A percentile compares a stretch with the other conserved stretches of the same genome.
Conservation (phyloP, 306 rosid species). For the Castanea crenata region DNA sequence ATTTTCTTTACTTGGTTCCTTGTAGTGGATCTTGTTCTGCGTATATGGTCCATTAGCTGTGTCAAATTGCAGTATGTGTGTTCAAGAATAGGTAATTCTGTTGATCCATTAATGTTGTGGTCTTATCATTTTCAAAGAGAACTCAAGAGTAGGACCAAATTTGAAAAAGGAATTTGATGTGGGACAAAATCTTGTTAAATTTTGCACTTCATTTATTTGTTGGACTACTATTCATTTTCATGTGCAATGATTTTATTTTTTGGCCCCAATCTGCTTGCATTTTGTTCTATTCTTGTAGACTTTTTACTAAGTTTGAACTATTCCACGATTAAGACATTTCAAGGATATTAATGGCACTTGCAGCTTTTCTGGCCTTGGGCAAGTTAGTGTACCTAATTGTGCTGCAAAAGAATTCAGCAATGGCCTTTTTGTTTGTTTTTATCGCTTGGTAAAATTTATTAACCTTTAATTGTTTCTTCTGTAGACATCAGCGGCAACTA, state of each 20-base stretch:
- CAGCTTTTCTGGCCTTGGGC: neutral
- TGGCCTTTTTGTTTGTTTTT: neutral
- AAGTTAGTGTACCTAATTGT: neutral
- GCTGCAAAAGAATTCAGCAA: slow-evolving; percentile 1
- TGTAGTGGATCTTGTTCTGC: neutral
- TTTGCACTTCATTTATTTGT: neutral
- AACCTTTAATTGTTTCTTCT: slow-evolving; percentile 9
- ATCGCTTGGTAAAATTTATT: slow-evolving; percentile 13
- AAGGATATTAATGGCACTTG: slow-evolving; percentile 4
- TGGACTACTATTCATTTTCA: neutral
- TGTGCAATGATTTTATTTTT: neutral
- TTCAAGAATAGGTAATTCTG: neutral
- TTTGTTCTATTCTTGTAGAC: neutral
- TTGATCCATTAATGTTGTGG: neutral
- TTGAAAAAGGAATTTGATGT: neutral
- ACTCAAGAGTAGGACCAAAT: neutral
- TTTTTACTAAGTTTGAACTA: neutral
- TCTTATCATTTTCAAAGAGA: neutral
- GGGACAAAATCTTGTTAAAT: neutral
- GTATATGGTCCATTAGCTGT: neutral
- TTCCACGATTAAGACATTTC: neutral
- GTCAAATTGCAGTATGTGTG: neutral
- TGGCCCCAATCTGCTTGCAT: neutral
- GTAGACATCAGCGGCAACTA: slow-evolving; percentile 75
- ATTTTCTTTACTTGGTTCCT: neutral